Conservation (phyloP, 352 stramenopile species). For the Globisporangium lucens region DNA sequence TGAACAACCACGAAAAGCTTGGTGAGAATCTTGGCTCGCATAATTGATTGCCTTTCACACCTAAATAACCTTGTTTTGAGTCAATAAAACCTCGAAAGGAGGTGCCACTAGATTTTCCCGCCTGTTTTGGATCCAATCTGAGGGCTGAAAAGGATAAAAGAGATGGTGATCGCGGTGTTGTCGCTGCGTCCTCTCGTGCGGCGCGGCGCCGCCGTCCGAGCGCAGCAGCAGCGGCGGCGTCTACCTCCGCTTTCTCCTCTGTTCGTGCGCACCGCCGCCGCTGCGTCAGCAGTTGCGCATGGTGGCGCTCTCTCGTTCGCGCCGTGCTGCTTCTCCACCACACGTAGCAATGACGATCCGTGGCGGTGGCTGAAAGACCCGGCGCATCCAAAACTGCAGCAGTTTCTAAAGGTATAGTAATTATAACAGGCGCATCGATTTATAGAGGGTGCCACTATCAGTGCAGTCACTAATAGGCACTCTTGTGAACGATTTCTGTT, state of each 20-base stretch:
- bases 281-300: neutral
- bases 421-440: neutral
- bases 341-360: neutral
- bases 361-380: conserved; percentile 56
- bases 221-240: neutral
- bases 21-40: neutral
- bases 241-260: neutral
- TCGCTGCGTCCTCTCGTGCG: neutral
- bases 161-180: neutral
- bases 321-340: neutral
- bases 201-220: neutral
- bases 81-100: neutral
- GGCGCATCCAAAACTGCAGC: conserved; percentile 39
- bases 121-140: neutral
- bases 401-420: conserved; percentile 56
- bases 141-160: neutral
- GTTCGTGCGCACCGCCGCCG: neutral
- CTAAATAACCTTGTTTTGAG: neutral
- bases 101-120: neutral
- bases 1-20: neutral
- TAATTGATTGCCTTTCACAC: neutral
- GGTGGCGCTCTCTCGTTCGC: neutral
- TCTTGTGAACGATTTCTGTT: neutral
- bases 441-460: neutral
- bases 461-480: neutral